Conservation (phyloP, 208 protist species). For the Histomonas meleagridis region DNA sequence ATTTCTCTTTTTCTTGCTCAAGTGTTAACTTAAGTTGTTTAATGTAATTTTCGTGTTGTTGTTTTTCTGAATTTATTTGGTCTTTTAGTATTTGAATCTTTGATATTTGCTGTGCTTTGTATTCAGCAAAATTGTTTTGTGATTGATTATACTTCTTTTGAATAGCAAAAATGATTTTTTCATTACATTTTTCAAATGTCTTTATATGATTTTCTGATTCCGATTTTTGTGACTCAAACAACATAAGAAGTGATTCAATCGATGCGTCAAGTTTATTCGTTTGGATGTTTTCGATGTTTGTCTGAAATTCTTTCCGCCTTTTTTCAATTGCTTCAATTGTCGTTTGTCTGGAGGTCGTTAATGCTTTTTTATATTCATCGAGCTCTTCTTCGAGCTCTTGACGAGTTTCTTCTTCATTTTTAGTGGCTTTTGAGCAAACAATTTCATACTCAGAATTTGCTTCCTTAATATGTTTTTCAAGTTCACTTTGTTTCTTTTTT, state of each 20-base stretch:
- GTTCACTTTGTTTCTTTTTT: not conserved
- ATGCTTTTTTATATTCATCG: not conserved
- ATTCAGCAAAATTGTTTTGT: not conserved
- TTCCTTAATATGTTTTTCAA: conserved; percentile 8
- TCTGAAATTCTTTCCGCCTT: not conserved
- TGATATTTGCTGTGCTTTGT: not conserved
- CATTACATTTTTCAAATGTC: not conserved
- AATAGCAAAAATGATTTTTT: not conserved
- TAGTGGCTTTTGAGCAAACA: not conserved
- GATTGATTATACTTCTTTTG: not conserved
- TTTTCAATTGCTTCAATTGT: not conserved
- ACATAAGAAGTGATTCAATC: not conserved
- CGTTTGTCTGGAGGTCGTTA: not conserved
- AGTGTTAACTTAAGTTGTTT: not conserved
- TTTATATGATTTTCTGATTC: not conserved
- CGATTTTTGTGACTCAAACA: not conserved
- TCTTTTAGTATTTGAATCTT: not conserved
- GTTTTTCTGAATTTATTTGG: not conserved
- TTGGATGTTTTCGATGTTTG: not conserved
- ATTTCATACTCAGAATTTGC: conserved; percentile 1
- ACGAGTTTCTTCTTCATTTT: not conserved
- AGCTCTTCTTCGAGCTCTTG: not conserved
- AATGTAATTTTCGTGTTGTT: not conserved
- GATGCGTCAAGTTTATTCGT: not conserved
- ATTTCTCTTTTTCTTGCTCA: not conserved